These are phyloP conservation scores for Paramecium pentaurelia DNA, from an alignment of 73 alveolate genomes.

Conservation along the genomic window DNA sequence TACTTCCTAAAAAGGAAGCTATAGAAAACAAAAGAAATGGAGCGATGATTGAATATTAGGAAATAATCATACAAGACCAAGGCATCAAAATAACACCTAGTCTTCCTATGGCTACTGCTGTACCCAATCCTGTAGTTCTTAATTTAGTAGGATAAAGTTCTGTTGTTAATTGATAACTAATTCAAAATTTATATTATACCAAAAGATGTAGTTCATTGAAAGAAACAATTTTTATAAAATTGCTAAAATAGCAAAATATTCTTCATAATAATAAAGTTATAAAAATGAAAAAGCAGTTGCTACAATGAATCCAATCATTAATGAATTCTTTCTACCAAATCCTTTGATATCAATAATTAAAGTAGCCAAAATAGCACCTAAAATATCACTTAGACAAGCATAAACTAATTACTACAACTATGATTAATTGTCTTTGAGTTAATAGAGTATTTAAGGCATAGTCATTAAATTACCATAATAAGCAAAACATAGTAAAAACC, in stretches of 20 bases:
- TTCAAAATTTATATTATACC: background rate
- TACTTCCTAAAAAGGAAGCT: background rate
- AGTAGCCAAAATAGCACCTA: constrained; percentile 53
- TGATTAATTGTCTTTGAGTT: background rate
- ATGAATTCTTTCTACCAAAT: constrained; percentile 55
- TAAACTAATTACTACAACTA: background rate
- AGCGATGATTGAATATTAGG: background rate
- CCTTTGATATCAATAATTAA: constrained; percentile 55
- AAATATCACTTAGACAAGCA: constrained; percentile 42
- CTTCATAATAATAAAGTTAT: background rate
- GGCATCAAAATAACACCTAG: constrained; percentile 56
- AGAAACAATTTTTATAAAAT: background rate
- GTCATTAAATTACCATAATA: constrained; percentile 47
- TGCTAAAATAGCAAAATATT: background rate
- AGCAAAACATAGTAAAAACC: constrained; percentile 45
- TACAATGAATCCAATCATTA: background rate
- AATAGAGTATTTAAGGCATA: constrained; percentile 38
- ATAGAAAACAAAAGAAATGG: background rate
- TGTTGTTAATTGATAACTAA: constrained; percentile 24
- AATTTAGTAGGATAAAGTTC: constrained; percentile 56
- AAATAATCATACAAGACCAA: constrained; percentile 51
- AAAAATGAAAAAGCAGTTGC: background rate
- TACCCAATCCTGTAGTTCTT: constrained; percentile 59
- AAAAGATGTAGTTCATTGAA: constrained; percentile 34
- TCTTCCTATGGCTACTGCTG: constrained; percentile 48